Evolutionary conservation across 2,329 filamentous ascomycete genomes (phyloP), one percentile per base, ranked within the genome.

Genomic region (Purpureocillium takamizusanense): DNA sequence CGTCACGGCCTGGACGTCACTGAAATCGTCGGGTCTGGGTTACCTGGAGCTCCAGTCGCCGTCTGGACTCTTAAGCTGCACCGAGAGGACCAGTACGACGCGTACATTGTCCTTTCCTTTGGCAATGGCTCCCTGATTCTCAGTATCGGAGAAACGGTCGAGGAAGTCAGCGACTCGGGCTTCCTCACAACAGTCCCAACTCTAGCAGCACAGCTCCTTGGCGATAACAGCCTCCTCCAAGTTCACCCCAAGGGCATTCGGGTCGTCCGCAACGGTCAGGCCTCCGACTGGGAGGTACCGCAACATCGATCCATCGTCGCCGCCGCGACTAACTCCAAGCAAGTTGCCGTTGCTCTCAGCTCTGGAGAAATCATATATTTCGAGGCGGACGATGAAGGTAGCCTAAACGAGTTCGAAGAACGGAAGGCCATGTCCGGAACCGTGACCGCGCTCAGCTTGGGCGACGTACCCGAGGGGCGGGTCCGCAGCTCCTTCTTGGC

Each of bases 281-380:
- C 95, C 15, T 94, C 94, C 48, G 89, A 97, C 56, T 98, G 92
- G 92, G 80, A 85, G 12, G 83, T 86, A 5, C 94, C 94, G 0
- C 83, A 94, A 49, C 90, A 98, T 67, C 78, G 92, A 16, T 94
- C 90, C 0, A 97, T 98, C 46, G 88, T 97, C 34, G 87, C 90
- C 8, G 94, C 90, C 27, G 83, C 90, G 1, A 92, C 90, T 13
- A 99, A 98, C 53, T 81, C 90, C 51, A 79, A 86, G 31, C 92
- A 99, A 62, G 86, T 98, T 18, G 88, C 88, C 4, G 82, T 97
- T 36, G 92, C 92, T 1, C 70, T 99, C 18, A 97, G 89, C 56
- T 95, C 89, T 8, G 90, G 90, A 29, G 92, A 98, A 59, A 90
- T 98, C 46, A 86, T 95, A 31, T 98, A 97, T 56, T 98, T 98